phyloP scores from a whole-genome alignment of 352 stramenopile species.

The Thraustochytrium striatum region DNA sequence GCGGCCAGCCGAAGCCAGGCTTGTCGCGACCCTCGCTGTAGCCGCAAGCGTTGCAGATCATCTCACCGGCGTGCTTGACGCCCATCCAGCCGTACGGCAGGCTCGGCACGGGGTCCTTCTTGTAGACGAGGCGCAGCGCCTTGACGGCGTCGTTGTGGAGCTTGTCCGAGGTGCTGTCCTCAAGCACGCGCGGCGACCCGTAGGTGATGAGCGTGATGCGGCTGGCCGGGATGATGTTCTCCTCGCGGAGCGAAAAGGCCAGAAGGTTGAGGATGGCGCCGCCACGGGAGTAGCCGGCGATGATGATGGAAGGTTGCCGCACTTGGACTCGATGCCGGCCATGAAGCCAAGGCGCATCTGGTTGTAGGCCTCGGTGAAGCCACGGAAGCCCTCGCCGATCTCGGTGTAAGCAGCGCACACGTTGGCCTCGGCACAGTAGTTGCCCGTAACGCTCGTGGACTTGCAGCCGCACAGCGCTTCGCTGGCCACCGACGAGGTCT shows the following conservation, averaged over 20 bases:
- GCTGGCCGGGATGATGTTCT: background rate
- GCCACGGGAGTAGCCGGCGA: conserved; percentile 18
- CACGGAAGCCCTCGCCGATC: conserved; percentile 13
- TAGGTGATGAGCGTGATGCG: conserved; percentile 16
- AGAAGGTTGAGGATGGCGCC: conserved; percentile 20
- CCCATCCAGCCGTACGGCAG: conserved; percentile 39
- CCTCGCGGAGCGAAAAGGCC: conserved; percentile 6
- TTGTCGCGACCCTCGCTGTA: conserved; percentile 14
- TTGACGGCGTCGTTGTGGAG: conserved; percentile 10
- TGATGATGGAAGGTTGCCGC: background rate
- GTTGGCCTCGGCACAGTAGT: conserved; percentile 37
- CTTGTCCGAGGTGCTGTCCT: background rate
- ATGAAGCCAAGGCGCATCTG: conserved; percentile 14
- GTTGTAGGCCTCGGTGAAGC: conserved; percentile 38
- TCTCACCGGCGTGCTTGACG: conserved; percentile 24
- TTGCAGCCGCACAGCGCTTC: conserved; percentile 18
- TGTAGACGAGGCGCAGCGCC: conserved; percentile 2
- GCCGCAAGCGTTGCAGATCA: conserved; percentile 29
- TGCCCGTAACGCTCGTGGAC: background rate
- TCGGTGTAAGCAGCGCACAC: conserved; percentile 26
- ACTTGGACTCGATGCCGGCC: background rate
- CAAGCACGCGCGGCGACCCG: conserved; percentile 3
- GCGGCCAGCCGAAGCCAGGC: background rate
- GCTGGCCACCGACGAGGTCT: conserved; percentile 13
- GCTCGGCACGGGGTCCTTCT: conserved; percentile 5